Percentiles rank a stretch among this genome's conserved stretches.
phyloP scores from a whole-genome alignment of 2,329 filamentous ascomycete genomes.

The Penicillium capsulatum region DNA sequence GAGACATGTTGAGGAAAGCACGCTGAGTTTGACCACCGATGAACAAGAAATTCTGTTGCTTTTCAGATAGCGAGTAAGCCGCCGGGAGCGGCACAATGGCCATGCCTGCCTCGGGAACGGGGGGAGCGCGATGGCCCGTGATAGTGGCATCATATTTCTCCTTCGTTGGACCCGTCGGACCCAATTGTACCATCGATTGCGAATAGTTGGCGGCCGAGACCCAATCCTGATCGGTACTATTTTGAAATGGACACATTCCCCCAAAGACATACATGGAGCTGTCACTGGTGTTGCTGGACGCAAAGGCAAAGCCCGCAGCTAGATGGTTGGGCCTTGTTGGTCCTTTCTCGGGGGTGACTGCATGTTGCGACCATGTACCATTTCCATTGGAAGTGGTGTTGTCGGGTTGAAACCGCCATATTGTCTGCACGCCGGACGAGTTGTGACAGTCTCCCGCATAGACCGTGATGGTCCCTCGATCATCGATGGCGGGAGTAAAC shows the following conservation, averaged over 20 bases:
- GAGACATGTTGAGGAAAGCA: slow-evolving; percentile 93
- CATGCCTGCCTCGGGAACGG: slow-evolving; percentile 81
- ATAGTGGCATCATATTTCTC: slow-evolving; percentile 29
- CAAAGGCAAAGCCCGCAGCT: slow-evolving; percentile 62
- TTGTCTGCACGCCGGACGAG: slow-evolving; percentile 46
- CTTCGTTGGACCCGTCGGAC: slow-evolving; percentile 41
- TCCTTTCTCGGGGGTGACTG: slow-evolving; percentile 30
- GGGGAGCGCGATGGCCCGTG: slow-evolving; percentile 56
- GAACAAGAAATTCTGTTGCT: slow-evolving; percentile 73
- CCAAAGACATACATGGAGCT: slow-evolving; percentile 66
- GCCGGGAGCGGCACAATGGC: slow-evolving; percentile 70
- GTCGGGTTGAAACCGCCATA: slow-evolving; percentile 65
- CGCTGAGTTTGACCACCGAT: slow-evolving; percentile 77
- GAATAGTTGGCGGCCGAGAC: slow-evolving; percentile 71
- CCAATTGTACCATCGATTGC: slow-evolving; percentile 67
- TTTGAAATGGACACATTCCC: slow-evolving; percentile 71
- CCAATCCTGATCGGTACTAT: slow-evolving; percentile 53
- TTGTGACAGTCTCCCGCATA: slow-evolving; percentile 68
- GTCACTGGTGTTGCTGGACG: slow-evolving; percentile 53
- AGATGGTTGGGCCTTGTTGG: slow-evolving; percentile 53
- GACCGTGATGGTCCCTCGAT: slow-evolving; percentile 66
- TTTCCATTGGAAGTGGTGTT: slow-evolving; percentile 42
- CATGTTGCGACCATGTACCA: slow-evolving; percentile 53
- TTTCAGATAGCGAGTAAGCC: slow-evolving; percentile 60
- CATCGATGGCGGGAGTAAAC: slow-evolving; percentile 66